phyloP scores from a whole-genome alignment of 2,329 filamentous ascomycete species.

The Aureobasidium leucospermi region DNA sequence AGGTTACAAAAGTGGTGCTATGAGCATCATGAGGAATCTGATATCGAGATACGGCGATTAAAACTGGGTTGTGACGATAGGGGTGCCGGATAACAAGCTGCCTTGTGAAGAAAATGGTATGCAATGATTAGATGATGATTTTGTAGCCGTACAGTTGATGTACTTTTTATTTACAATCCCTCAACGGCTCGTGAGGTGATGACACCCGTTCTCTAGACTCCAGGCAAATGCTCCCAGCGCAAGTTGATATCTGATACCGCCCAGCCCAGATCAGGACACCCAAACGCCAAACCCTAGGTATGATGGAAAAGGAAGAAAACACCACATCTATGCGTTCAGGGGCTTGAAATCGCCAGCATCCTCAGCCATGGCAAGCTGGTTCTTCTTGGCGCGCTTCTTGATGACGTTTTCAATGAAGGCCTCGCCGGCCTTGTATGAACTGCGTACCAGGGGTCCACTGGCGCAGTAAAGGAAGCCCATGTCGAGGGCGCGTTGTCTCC shows the following conservation, averaged over 20 bases:
- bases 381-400: constrained; percentile 59
- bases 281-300: background rate
- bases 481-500: constrained; percentile 82
- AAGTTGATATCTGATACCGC: constrained; percentile 13
- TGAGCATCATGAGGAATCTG: constrained; percentile 71
- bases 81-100: too few relatives aligned
- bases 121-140: background rate
- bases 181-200: background rate
- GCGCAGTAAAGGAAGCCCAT: constrained; percentile 97
- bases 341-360: constrained; percentile 21
- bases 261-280: background rate
- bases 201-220: background rate
- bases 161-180: constrained; percentile 8
- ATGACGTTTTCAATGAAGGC: constrained; percentile 98
- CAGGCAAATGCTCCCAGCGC: constrained; percentile 15
- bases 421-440: constrained; percentile 96
- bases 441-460: constrained; percentile 84
- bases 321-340: background rate
- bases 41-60: constrained; percentile 58
- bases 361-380: constrained; percentile 24
- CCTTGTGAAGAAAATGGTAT: background rate
- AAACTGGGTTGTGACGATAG: background rate
- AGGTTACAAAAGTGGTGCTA: constrained; percentile 66
- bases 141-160: constrained; percentile 12
- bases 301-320: background rate